phyloP scores from a whole-genome alignment of 805 yeast species.

The Vanderwaltozyma verrucispora region DNA sequence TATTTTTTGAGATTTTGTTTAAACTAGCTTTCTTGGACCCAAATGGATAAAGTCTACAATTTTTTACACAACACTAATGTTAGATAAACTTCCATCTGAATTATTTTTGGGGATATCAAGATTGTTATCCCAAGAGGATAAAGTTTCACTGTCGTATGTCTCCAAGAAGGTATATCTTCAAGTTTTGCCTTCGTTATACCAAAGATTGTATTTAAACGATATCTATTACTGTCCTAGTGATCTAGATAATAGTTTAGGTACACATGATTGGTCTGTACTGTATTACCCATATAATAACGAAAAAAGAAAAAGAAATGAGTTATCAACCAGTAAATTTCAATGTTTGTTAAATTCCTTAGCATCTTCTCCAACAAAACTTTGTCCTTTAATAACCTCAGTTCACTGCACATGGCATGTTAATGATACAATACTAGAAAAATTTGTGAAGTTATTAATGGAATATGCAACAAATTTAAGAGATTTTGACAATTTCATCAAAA shows the following conservation, averaged over 20 bases:
- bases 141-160: slow-evolving; percentile 18
- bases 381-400: slow-evolving; percentile 15
- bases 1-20: too few species aligned
- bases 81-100: slow-evolving; percentile 18
- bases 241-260: slow-evolving; percentile 16
- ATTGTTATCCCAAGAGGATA: slow-evolving; percentile 19
- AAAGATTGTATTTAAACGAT: slow-evolving; percentile 19
- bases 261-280: slow-evolving; percentile 21
- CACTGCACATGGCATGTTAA: slow-evolving; percentile 26
- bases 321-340: slow-evolving; percentile 11
- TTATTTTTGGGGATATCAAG: slow-evolving; percentile 9
- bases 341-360: slow-evolving; percentile 15
- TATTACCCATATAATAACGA: slow-evolving; percentile 5
- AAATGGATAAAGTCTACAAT: too few species aligned
- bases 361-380: slow-evolving; percentile 9
- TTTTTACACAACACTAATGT: slow-evolving; percentile 10
- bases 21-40: too few species aligned
- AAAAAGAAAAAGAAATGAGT: not conserved
- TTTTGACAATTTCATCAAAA: slow-evolving; percentile 19
- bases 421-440: slow-evolving; percentile 7
- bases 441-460: slow-evolving; percentile 10
- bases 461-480: slow-evolving; percentile 12
- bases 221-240: slow-evolving; percentile 19
- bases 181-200: slow-evolving; percentile 16
- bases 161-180: slow-evolving; percentile 9